Evolutionary conservation across 2,329 filamentous ascomycete genomes (phyloP), one percentile per base, ranked within the genome.

Genomic region (Sarocladium kiliense): DNA sequence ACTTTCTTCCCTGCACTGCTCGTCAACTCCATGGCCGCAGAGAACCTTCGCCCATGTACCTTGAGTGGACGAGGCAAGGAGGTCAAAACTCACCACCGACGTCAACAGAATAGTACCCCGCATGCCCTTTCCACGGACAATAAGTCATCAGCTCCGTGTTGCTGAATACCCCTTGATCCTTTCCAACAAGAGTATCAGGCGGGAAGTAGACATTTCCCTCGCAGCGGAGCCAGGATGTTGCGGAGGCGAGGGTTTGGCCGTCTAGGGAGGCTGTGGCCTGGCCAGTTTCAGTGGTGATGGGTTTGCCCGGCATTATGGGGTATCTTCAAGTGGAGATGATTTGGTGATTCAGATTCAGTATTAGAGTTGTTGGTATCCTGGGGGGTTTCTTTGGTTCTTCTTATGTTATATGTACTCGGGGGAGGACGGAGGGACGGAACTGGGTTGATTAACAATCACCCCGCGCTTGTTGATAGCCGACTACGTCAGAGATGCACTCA

Each of bases 191-290:
- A 11, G 27, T n/a, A 16, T 51, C 47, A 9, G 27, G 47, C n/a
- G 27, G 47, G 30, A 51, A 51, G 47, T 51, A 51, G 3, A 51
- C 47, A 27, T 51, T 51, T 18, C 47, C 47, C 47, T 51, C 47
- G 47, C 27, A 51, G n/a, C 30, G 26, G 16, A 51, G 47, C 47
- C 47, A 51, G n/a, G 26, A 21, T 10, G 47, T 36, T 3, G 47
- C n/a, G 27, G 12, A 9, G 4, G 47, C 47, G 47, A 51, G 26
- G 30, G 47, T 51, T n/a, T 51, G 47, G 47, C 27, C 47, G 18
- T 49, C 25, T 6, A 49, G 3, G 26, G 44, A 9, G 44, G 44
- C 44, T 4, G 25, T n/a, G 14, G 44, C 44, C 23, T 49, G 47
- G 12, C 47, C 47, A 16, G 7, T 25, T 18, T 51, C 26, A 12